phyloP scores from a whole-genome alignment of 1,284 basidiomycete species.

The Trichosporon faecale region DNA sequence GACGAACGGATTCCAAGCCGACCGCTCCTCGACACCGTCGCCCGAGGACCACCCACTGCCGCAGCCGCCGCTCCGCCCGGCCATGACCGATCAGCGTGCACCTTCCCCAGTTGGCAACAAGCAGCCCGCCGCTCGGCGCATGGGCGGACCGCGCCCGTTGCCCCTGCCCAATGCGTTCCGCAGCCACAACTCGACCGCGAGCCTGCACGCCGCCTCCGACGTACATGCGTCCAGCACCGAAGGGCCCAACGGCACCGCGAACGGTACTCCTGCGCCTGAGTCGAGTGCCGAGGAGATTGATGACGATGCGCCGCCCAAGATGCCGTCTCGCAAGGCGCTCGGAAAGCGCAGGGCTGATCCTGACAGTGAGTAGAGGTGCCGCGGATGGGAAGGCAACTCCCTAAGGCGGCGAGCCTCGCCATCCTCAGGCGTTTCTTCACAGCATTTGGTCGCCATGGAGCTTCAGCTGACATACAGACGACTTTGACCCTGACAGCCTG shows the following conservation, averaged over 20 bases:
- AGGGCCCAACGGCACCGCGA: conserved; percentile 11
- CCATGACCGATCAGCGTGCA: neutral
- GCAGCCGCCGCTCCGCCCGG: neutral
- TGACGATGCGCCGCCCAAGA: conserved; percentile 29
- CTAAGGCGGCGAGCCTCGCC: too few species aligned
- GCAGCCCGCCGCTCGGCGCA: conserved; percentile 6
- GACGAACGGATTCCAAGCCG: neutral
- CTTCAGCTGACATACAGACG: conserved; percentile 9
- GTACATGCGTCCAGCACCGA: neutral
- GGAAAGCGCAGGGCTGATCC: conserved; percentile 46
- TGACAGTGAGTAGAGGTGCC: conserved; percentile 37
- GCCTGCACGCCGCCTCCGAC: neutral
- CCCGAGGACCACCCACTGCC: neutral
- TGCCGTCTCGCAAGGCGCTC: conserved; percentile 48
- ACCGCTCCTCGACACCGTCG: conserved; percentile 1
- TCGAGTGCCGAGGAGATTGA: conserved; percentile 22
- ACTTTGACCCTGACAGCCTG: conserved; percentile 50
- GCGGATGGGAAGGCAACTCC: too few species aligned
- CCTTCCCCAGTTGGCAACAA: neutral
- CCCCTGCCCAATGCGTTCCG: conserved; percentile 44
- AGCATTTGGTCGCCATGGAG: too few species aligned
- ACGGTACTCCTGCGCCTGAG: conserved; percentile 2
- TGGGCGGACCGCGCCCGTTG: conserved; percentile 29
- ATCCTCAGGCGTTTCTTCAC: too few species aligned
- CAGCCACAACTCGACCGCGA: conserved; percentile 8